A percentile compares a stretch with the other conserved stretches of the same genome.
Conservation (phyloP, 768 basidiomycete species). For the Myochromella boudieri region DNA sequence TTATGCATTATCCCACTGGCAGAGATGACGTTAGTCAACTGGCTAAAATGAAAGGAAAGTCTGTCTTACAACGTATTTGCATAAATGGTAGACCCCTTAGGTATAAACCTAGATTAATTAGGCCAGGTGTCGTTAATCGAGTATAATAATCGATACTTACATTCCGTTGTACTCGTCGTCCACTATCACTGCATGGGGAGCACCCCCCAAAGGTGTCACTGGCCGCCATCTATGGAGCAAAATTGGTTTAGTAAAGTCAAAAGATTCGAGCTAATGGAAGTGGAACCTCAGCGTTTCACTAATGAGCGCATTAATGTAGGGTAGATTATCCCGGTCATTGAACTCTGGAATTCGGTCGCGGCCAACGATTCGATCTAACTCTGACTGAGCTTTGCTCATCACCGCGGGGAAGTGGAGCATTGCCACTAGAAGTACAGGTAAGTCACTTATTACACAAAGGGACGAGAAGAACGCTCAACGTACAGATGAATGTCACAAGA, state of each 20-base stretch:
- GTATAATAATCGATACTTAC: conserved; percentile 14
- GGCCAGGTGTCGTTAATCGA: neutral
- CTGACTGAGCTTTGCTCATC: conserved; percentile 38
- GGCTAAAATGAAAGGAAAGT: neutral
- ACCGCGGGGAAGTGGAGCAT: conserved; percentile 39
- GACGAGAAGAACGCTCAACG: neutral
- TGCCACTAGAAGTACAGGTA: conserved; percentile 23
- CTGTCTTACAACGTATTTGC: conserved; percentile 35
- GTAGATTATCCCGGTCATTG: conserved; percentile 32
- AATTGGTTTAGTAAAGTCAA: neutral
- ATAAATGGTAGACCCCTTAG: conserved; percentile 36
- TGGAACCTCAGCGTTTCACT: conserved; percentile 35
- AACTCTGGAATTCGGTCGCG: conserved; percentile 39
- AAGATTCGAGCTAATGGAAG: neutral
- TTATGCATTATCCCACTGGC: conserved; percentile 33
- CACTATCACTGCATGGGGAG: conserved; percentile 35
- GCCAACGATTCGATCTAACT: conserved; percentile 37
- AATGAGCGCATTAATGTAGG: conserved; percentile 36
- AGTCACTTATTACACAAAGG: neutral
- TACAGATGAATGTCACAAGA: conserved; percentile 12
- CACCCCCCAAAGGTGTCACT: conserved; percentile 20
- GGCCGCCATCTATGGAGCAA: conserved; percentile 13
- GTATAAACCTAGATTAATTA: conserved; percentile 26
- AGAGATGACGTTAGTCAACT: neutral
- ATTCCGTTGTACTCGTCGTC: conserved; percentile 39